These are phyloP conservation scores for Penicillium sp. DNA, from an alignment of 2,329 filamentous ascomycete species.

Conservation along the genomic window DNA sequence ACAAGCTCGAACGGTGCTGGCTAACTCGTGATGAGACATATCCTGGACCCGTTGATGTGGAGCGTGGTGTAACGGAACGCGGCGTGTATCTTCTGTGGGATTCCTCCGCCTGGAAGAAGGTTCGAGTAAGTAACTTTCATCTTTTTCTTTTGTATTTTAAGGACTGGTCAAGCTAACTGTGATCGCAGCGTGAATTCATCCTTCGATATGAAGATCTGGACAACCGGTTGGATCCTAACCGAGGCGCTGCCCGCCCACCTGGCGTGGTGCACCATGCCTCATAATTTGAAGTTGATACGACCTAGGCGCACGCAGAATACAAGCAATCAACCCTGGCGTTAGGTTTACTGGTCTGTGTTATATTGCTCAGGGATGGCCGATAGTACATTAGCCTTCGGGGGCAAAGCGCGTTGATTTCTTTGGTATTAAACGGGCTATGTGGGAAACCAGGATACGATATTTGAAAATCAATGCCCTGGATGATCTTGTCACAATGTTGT, in stretches of 20 bases:
- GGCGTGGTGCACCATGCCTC: conserved; percentile 40
- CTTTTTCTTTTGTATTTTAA: not conserved
- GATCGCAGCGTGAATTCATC: conserved; percentile 47
- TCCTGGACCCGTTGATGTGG: conserved; percentile 49
- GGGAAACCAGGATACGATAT: conserved; percentile 28
- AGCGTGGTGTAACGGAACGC: conserved; percentile 50
- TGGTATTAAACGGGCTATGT: conserved; percentile 24
- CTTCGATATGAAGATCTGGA: conserved; percentile 52
- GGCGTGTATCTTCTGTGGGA: conserved; percentile 55
- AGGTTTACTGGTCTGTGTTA: conserved; percentile 30
- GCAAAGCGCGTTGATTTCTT: conserved; percentile 30
- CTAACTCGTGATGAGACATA: conserved; percentile 51
- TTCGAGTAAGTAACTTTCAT: conserved; percentile 40
- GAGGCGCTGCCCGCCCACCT: conserved; percentile 36
- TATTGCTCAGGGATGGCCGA: conserved; percentile 28
- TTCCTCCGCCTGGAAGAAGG: conserved; percentile 51
- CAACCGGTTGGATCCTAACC: conserved; percentile 45
- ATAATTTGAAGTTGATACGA: conserved; percentile 25
- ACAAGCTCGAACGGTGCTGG: conserved; percentile 54
- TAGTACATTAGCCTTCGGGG: conserved; percentile 25
- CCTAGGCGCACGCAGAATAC: conserved; percentile 16
- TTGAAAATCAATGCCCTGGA: conserved; percentile 28
- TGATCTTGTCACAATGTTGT: conserved; percentile 19
- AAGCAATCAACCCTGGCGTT: conserved; percentile 36
- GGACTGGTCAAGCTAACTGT: conserved; percentile 14